These are phyloP conservation scores for Emiliania huxleyi DNA, from an alignment of 78 protist species.

Conservation along the genomic window DNA sequence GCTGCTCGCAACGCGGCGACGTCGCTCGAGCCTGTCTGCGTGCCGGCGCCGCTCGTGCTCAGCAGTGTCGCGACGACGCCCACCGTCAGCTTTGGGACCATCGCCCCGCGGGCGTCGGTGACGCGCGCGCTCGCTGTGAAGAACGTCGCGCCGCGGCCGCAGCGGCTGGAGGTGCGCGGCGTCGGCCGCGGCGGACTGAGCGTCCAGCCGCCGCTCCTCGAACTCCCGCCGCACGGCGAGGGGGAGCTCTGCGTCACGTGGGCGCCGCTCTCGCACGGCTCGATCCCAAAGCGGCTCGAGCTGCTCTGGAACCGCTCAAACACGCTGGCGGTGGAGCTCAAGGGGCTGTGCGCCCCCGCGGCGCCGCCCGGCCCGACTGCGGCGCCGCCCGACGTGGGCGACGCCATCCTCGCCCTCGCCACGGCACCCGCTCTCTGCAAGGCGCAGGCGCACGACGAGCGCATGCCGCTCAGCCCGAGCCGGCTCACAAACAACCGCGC, in stretches of 20 bases:
- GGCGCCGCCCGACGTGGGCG: not conserved
- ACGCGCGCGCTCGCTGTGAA: not conserved
- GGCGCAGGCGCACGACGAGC: not conserved
- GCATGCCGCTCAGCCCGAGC: not conserved
- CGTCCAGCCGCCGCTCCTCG: not conserved
- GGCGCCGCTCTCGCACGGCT: not conserved
- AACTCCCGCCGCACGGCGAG: not conserved
- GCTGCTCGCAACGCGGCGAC: no score
- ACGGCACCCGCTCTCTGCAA: not conserved
- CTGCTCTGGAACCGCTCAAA: not conserved
- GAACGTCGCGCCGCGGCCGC: not conserved
- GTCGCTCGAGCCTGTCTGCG: no score
- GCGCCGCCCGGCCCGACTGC: not conserved
- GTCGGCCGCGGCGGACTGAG: not conserved
- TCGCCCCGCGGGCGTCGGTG: not conserved
- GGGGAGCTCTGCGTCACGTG: not conserved
- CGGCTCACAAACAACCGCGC: not conserved
- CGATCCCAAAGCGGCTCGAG: not conserved
- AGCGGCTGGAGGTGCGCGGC: not conserved
- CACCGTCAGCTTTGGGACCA: not conserved
- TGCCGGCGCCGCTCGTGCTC: not conserved
- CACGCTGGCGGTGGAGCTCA: not conserved
- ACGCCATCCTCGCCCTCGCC: not conserved
- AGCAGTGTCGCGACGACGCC: not conserved
- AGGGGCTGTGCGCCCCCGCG: not conserved